Evolutionary conservation across 1,284 basidiomycete genomes (phyloP).

Genomic region (Pseudozyma sp.): DNA sequence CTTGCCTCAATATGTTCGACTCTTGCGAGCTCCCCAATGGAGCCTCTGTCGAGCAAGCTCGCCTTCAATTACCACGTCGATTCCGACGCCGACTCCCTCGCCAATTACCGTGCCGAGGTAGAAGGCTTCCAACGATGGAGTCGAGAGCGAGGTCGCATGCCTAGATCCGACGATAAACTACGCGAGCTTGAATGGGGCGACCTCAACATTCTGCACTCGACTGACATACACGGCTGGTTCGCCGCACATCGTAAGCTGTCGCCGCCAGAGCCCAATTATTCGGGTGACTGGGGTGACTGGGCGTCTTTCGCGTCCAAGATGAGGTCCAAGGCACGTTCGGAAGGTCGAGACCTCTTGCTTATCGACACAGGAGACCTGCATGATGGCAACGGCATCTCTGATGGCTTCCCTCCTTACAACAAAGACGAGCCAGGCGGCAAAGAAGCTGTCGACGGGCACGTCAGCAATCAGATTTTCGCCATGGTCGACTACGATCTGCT

Average conservation of each 20-base stretch:
- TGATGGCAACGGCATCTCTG: constrained; percentile 66
- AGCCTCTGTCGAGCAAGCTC: constrained; percentile 37
- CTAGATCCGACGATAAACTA: constrained; percentile 54
- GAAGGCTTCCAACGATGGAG: constrained; percentile 49
- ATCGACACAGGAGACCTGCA: constrained; percentile 66
- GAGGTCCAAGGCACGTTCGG: constrained; percentile 49
- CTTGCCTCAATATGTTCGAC: constrained; percentile 10
- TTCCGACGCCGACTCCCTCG: constrained; percentile 33
- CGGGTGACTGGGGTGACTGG: constrained; percentile 67
- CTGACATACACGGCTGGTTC: constrained; percentile 77
- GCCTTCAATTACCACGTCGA: constrained; percentile 39
- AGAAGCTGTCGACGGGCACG: constrained; percentile 59
- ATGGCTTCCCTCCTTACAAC: constrained; percentile 56
- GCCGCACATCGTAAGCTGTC: constrained; percentile 64
- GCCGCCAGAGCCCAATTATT: constrained; percentile 66
- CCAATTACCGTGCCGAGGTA: constrained; percentile 38
- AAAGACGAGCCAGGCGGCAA: constrained; percentile 45
- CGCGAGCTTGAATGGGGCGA: constrained; percentile 79
- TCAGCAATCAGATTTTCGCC: constrained; percentile 71
- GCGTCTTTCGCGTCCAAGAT: constrained; percentile 66
- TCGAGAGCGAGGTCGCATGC: constrained; percentile 52
- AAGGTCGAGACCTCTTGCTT: constrained; percentile 65
- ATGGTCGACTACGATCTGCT: constrained; percentile 84
- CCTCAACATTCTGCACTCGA: constrained; percentile 82
- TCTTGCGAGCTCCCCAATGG: constrained; percentile 27